Evolutionary conservation across 176 grass and related monocot species (phyloP).

Genomic region (Oryza longistaminata): DNA sequence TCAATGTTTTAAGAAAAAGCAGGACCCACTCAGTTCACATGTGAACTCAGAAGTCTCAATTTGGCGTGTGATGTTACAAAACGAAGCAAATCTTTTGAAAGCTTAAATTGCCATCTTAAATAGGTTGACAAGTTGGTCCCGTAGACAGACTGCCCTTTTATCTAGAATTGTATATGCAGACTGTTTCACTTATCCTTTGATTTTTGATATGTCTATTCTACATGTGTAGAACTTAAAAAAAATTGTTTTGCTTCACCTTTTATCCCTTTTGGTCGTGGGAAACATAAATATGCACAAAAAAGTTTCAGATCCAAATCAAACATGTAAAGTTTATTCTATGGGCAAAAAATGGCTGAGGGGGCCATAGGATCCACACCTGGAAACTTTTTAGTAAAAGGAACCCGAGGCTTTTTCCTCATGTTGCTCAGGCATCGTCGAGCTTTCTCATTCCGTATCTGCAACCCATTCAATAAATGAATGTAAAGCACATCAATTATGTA

Average conservation of each 20-base stretch:
- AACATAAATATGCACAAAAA: not conserved
- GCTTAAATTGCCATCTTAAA: not conserved
- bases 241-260: not conserved
- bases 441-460: slow-evolving; percentile 92
- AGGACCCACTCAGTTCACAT: not conserved
- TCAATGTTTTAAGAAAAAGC: not conserved
- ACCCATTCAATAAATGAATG: not conserved
- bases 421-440: slow-evolving; percentile 80
- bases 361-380: slow-evolving; percentile 74
- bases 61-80: not conserved
- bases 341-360: not conserved
- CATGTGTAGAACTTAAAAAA: not conserved
- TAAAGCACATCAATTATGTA: not conserved
- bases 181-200: not conserved
- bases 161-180: not conserved
- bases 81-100: not conserved
- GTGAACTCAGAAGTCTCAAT: not conserved
- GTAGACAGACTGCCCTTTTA: not conserved
- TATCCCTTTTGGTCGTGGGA: not conserved
- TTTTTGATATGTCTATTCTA: not conserved
- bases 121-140: not conserved
- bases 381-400: slow-evolving; percentile 81
- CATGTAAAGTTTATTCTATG: not conserved
- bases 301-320: not conserved
- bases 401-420: slow-evolving; percentile 77